Percentiles rank a stretch among this genome's conserved stretches.
Evolutionary conservation across 768 basidiomycete genomes (phyloP).

Genomic region (Gloeopeniophorella convolvens): DNA sequence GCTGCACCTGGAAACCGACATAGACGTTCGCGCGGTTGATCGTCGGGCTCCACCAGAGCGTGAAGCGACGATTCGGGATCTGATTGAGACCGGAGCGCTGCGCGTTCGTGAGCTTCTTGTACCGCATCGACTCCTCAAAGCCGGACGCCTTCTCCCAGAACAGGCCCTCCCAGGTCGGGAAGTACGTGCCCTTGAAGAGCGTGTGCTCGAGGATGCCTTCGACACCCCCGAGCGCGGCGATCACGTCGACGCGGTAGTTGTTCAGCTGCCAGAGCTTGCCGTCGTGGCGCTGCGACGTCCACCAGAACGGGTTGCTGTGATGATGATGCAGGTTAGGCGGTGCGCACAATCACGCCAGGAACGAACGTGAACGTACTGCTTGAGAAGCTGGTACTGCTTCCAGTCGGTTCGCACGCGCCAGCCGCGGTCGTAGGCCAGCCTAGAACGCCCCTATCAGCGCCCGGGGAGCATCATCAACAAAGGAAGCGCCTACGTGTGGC

Average conservation of each 20-base stretch:
- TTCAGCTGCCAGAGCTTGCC: conserved; percentile 96
- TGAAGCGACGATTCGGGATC: conserved; percentile 98
- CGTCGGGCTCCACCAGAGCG: conserved; percentile 98
- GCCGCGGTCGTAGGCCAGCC: conserved; percentile 95
- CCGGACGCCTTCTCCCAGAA: conserved; percentile 99
- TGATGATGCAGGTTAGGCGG: background rate
- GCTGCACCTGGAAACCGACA: conserved; percentile 99
- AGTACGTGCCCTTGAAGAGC: conserved; percentile 95
- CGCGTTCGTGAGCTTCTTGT: conserved; percentile 96
- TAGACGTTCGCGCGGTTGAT: conserved; percentile 99
- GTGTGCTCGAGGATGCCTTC: conserved; percentile 97
- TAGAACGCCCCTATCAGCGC: conserved; percentile 26
- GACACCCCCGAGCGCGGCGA: conserved; percentile 94
- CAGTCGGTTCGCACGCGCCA: conserved; percentile 98
- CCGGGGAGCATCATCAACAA: conserved; percentile 1
- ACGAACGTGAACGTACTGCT: conserved; percentile 59
- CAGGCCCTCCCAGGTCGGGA: conserved; percentile 96
- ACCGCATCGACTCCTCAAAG: conserved; percentile 94
- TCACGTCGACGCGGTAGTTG: conserved; percentile 98
- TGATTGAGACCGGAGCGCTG: conserved; percentile 97
- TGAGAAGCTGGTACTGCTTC: conserved; percentile 93
- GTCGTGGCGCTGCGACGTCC: conserved; percentile 96
- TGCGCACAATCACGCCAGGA: background rate
- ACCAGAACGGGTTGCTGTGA: conserved; percentile 92
- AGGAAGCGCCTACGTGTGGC: conserved; percentile 62